Evolutionary conservation across 2,329 filamentous ascomycete genomes (phyloP).

Genomic region (Claviceps cyperi): DNA sequence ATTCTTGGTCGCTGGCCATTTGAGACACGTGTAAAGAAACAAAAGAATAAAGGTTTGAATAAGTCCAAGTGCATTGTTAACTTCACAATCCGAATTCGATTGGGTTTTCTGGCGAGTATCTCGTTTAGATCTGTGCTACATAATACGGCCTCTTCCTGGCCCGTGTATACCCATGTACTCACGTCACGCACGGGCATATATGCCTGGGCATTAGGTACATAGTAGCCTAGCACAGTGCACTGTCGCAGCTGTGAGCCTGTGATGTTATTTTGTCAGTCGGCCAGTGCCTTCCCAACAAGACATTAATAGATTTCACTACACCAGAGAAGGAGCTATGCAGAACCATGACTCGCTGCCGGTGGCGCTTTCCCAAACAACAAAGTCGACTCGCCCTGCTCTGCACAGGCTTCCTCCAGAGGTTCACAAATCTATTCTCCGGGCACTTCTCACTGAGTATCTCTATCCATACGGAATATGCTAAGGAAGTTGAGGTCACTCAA

Average conservation of each 20-base stretch:
- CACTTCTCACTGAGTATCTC: no score
- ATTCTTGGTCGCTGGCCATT: not conserved
- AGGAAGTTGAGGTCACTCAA: not conserved
- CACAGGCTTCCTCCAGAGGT: no score
- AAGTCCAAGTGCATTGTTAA: not conserved
- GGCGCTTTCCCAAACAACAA: not conserved
- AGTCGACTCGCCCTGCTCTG: not conserved
- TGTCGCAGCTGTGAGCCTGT: not conserved
- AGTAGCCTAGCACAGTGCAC: not conserved
- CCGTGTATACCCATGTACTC: no score
- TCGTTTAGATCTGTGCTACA: no score
- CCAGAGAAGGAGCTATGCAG: not conserved
- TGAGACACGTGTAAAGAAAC: not conserved
- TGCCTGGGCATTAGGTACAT: no score
- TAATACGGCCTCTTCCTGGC: no score
- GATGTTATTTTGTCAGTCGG: no score
- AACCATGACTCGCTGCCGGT: not conserved
- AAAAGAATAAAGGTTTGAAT: not conserved
- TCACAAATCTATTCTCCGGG: no score
- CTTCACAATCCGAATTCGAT: no score
- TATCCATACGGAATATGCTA: no score
- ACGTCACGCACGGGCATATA: no score
- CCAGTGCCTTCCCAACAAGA: not conserved
- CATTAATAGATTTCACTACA: not conserved
- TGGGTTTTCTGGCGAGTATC: no score